Percentiles rank a stretch among this genome's conserved stretches.
phyloP scores from a whole-genome alignment of 176 grass and related monocot genomes.

The Poa annua region DNA sequence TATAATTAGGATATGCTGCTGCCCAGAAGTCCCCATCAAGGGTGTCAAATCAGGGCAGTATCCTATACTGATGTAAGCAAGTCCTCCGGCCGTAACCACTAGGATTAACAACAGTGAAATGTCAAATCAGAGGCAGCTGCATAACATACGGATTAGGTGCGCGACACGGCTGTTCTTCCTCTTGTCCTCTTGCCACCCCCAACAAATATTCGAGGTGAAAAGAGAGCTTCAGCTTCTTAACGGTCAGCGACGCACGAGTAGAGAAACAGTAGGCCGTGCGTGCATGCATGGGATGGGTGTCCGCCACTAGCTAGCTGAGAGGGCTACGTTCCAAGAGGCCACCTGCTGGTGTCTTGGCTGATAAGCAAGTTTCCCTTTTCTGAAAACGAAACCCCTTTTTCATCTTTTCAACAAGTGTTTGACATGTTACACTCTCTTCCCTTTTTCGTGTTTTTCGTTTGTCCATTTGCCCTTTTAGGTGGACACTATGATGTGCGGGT shows the following conservation, averaged over 20 bases:
- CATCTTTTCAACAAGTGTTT: background rate
- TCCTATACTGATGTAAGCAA: background rate
- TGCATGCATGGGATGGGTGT: constrained; percentile 43
- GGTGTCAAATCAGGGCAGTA: background rate
- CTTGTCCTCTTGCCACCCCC: constrained; percentile 29
- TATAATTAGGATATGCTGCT: background rate
- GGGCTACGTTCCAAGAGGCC: constrained; percentile 32
- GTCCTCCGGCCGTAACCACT: background rate
- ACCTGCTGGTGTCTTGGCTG: constrained; percentile 38
- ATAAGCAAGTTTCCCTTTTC: constrained; percentile 27
- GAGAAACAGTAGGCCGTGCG: background rate
- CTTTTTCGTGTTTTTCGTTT: background rate
- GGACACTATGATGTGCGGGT: no score
- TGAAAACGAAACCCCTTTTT: background rate
- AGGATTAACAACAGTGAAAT: background rate
- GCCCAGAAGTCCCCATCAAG: background rate
- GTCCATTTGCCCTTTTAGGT: no score
- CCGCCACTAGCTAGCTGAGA: constrained; percentile 31
- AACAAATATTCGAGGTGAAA: constrained; percentile 2
- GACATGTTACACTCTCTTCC: background rate
- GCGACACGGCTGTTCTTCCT: constrained; percentile 12
- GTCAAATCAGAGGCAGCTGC: no score
- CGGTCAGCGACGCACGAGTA: background rate
- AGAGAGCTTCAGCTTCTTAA: background rate
- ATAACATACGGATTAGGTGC: background rate